These are phyloP conservation scores for Peronosclerospora sorghi DNA, from an alignment of 352 stramenopile genomes.

Conservation along the genomic window DNA sequence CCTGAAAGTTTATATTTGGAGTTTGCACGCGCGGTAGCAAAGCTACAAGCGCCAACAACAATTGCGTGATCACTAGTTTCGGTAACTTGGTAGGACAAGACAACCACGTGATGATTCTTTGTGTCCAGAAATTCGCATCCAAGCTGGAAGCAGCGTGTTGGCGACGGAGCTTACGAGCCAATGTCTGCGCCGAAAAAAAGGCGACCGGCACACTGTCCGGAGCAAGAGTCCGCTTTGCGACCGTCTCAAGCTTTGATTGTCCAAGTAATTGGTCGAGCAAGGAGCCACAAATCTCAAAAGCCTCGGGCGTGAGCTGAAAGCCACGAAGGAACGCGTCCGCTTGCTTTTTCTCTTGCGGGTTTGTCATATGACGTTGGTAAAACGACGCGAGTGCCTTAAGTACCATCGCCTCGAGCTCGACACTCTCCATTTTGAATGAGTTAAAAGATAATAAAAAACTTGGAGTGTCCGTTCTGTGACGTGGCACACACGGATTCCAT, in stretches of 20 bases:
- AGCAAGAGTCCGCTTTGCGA: conserved; percentile 8
- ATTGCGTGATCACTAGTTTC: conserved; percentile 63
- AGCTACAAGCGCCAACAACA: conserved; percentile 56
- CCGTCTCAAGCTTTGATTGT: background rate
- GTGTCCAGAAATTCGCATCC: conserved; percentile 22
- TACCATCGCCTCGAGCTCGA: conserved; percentile 22
- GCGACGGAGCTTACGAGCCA: conserved; percentile 70
- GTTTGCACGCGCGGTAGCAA: conserved; percentile 36
- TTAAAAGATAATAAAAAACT: too few species aligned
- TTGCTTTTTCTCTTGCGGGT: conserved; percentile 42
- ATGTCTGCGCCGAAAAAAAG: conserved; percentile 75
- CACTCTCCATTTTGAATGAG: background rate
- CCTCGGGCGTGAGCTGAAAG: conserved; percentile 71
- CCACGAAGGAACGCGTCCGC: conserved; percentile 66
- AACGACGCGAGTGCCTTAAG: conserved; percentile 44
- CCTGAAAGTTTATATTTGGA: conserved; percentile 23
- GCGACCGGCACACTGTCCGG: conserved; percentile 31
- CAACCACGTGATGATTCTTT: conserved; percentile 53
- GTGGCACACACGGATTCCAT: too few species aligned
- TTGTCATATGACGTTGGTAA: conserved; percentile 38
- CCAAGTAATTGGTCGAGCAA: conserved; percentile 56
- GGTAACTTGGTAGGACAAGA: conserved; percentile 24
- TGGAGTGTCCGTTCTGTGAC: too few species aligned
- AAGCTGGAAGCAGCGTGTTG: conserved; percentile 28
- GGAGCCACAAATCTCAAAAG: conserved; percentile 53